phyloP scores from a whole-genome alignment of 2,329 filamentous ascomycete species.

The Pseudogymnoascus sp. region DNA sequence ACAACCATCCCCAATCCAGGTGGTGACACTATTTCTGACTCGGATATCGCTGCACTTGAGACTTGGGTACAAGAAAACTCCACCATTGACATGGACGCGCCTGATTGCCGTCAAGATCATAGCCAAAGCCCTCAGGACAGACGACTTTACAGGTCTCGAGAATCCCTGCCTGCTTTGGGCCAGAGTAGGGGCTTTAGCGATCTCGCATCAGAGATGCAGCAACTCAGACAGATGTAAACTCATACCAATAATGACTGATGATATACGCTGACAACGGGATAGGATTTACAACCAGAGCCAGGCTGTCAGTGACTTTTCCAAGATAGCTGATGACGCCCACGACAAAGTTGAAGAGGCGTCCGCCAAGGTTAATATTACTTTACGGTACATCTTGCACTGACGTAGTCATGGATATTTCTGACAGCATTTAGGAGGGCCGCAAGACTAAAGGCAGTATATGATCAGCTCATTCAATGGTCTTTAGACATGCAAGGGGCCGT shows the following conservation, averaged over 20 bases:
- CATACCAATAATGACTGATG: neutral
- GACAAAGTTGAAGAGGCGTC: neutral
- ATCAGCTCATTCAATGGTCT: neutral
- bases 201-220: neutral
- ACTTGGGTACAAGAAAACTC: neutral
- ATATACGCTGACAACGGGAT: neutral
- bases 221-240: neutral
- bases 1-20: neutral
- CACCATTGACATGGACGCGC: neutral
- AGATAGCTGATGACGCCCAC: neutral
- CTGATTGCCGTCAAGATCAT: neutral
- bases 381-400: neutral
- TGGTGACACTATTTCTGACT: neutral
- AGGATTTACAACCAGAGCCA: neutral
- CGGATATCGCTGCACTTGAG: neutral
- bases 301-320: neutral
- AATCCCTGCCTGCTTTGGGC: neutral
- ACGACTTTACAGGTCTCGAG: neutral
- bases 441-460: neutral
- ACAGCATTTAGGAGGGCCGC: neutral
- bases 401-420: neutral
- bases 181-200: neutral
- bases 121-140: neutral
- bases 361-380: neutral
- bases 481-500: neutral